Base-by-base conservation (phyloP, 148 eudicot species). In the Vaccinium vitisidaea region DNA sequence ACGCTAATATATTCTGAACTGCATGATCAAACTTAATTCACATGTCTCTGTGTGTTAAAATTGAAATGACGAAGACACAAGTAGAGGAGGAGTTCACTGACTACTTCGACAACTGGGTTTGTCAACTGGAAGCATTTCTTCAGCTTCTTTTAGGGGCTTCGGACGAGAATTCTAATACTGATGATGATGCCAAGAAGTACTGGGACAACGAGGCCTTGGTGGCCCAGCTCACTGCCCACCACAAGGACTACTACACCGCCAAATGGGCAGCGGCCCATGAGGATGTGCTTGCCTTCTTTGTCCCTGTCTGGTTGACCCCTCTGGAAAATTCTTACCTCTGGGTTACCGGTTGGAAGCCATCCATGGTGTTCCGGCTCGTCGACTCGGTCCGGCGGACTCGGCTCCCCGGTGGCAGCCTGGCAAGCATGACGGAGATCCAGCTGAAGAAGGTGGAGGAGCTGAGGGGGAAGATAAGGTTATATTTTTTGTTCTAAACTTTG, bases 331-430 rank as follows among this genome's bases (percentile, higher is more conserved):
- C 93, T 5, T 84, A 83, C 27, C 81, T 83, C 2, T 95, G 98
- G 98, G 78, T 90, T 65, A 95, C 98, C 0, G 97, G 98, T 0
- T 95, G 98, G 98, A 95, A 94, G 84, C 98, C 98, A 0, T 91
- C 95, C 3, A 84, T 75, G 50, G 87, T 85, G 21, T 91, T 95
- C n/a, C 82, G 78, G 23, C 87, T 95, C 0, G 81, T 94, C 10
- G 94, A 92, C 5, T 84, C 90, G 1, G 81, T 91, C 1, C 76
- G 87, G 43, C 46, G 9, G 43, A 89, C 89, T 8, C 82, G 87
- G 49, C 70, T 75, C 0, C 90, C 90, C 0, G 82, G 89, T 4
- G 82, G 87, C 21, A 90, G 90, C 81, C 79, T 88, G 21, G 83
- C 74, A 4, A 87, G 85, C 48, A 19, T 95, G 82, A 86, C 83